A percentile compares a stretch with the other conserved stretches of the same genome.
These are phyloP conservation scores for Erodium texanum DNA, from an alignment of 441 rosid genomes.

Conservation along the genomic window DNA sequence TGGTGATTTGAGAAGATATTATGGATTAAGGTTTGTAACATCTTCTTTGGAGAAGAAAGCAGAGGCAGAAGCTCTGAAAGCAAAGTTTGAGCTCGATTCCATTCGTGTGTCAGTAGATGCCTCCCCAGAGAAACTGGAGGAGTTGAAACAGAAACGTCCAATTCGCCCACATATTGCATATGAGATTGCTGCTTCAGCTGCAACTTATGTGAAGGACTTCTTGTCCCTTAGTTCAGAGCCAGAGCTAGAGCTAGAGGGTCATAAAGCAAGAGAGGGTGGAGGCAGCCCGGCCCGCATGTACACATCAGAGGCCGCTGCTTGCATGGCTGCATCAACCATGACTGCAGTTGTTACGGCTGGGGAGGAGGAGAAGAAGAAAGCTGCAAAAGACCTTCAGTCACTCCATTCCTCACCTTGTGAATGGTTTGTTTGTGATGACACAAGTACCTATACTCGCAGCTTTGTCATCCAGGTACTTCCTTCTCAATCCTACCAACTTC, in stretches of 20 bases:
- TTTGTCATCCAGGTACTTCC: constrained; percentile 50
- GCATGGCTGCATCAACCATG: constrained; percentile 70
- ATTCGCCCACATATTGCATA: constrained; percentile 46
- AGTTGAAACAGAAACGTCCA: constrained; percentile 25
- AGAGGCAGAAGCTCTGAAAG: constrained; percentile 45
- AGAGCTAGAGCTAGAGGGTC: constrained; percentile 9
- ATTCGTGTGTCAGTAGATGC: constrained; percentile 17
- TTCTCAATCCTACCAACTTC: no score
- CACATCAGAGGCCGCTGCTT: constrained; percentile 75
- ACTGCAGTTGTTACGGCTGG: constrained; percentile 79
- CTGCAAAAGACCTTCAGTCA: constrained; percentile 69
- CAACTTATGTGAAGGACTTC: constrained; percentile 49
- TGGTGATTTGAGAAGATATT: constrained; percentile 42
- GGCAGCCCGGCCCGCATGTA: constrained; percentile 15
- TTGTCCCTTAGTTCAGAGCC: constrained; percentile 24
- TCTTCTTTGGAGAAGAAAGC: constrained; percentile 78
- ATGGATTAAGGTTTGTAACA: constrained; percentile 53
- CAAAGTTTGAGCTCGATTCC: constrained; percentile 46
- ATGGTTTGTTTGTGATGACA: constrained; percentile 88
- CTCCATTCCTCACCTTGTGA: constrained; percentile 76
- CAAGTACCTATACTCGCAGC: constrained; percentile 52
- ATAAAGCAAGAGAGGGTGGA: constrained; percentile 17
- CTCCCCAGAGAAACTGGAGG: neutral
- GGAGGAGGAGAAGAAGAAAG: constrained; percentile 66
- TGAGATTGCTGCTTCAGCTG: constrained; percentile 89